phyloP scores from a whole-genome alignment of 805 yeast species.

The Ogataea paradorogensis region DNA sequence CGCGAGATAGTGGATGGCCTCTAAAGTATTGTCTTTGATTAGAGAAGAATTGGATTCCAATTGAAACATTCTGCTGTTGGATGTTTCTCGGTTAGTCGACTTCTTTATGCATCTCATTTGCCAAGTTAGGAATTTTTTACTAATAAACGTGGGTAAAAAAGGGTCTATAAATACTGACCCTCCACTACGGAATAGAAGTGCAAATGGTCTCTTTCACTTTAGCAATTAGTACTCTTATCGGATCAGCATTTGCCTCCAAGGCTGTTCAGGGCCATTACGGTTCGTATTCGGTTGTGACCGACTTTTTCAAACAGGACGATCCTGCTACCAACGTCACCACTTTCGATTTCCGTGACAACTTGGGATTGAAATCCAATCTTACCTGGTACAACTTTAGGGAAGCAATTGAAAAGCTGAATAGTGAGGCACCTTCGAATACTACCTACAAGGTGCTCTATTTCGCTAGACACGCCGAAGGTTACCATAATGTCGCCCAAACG shows the following conservation, averaged over 20 bases:
- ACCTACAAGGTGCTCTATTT: constrained; percentile 1
- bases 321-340: background rate
- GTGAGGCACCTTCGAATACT: background rate
- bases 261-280: constrained; percentile 2
- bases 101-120: background rate
- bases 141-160: background rate
- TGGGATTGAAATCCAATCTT: background rate
- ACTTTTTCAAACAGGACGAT: constrained; percentile 1
- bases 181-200: too few species aligned
- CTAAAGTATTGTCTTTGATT: too few species aligned
- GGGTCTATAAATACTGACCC: background rate
- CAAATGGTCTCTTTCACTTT: background rate
- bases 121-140: background rate
- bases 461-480: constrained; percentile 3
- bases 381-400: constrained; percentile 1
- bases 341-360: background rate
- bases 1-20: too few species aligned
- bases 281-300: constrained; percentile 1
- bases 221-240: background rate
- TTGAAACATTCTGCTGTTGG: too few species aligned
- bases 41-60: too few species aligned
- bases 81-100: background rate
- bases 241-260: background rate
- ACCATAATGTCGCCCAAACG: constrained; percentile 1
- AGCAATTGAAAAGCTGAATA: background rate